Evolutionary conservation across 1,139 yeast species (phyloP), one percentile per base, ranked within the genome.

Genomic region (Yamadazyma siamensis): DNA sequence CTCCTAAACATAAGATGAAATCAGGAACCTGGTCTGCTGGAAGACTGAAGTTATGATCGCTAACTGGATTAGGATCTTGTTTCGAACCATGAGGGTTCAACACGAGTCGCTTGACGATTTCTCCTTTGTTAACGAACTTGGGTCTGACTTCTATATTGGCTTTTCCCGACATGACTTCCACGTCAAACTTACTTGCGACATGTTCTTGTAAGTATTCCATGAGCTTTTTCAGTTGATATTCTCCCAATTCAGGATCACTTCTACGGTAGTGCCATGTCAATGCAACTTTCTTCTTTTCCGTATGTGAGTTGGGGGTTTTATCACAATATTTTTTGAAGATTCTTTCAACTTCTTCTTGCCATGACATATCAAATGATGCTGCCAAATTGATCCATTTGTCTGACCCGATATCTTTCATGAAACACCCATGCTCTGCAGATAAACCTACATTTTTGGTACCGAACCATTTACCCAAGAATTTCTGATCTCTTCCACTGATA

Each of bases 141-240:
- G 99, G 99, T 41, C 98, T 73, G 12, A 94, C 97, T 59, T 94
- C 99, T 32, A 94, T 75, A 52, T 94, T 94, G 28, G 98, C 98
- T 61, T 94, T 94, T 28, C 64, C 65, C 1, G 85, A 73, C 96
- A 94, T 89, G n/a, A 94, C 94, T 53, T 91, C 98, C 29, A 91
- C 85, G 36, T 87, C 96, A 49, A 78, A 85, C 25, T 77, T 75
- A 27, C 61, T 61, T 2, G 77, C 83, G 13, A 88, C 76, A 2
- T 80, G 71, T 11, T 61, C 64, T 37, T 72, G 67, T 35, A 94
- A 59, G 40, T 81, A 80, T 23, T 78, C 68, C 41, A 81, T 73
- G 47, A 94, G 74, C 51, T 80, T 76, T 17, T 74, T 66, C 0
- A 97, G 94, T 58, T 88, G 96, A 61, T 75, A 89, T 26, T 69